phyloP scores from a whole-genome alignment of 176 grass and related monocot genomes.

The Elaeis guineensis region DNA sequence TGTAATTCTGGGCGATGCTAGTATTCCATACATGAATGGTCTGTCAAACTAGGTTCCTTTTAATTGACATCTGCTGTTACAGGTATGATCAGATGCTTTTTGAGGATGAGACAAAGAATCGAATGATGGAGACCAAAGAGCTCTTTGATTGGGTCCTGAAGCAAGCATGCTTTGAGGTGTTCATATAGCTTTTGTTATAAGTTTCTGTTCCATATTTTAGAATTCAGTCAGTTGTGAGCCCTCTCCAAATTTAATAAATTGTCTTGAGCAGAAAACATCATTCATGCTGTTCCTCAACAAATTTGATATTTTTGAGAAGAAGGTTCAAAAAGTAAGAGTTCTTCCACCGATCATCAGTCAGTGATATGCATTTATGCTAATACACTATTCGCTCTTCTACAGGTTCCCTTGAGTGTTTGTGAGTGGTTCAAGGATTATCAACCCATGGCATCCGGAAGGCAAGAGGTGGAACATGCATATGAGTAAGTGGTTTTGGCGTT shows the following conservation, averaged over 20 bases:
- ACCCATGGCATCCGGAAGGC: conserved; percentile 64
- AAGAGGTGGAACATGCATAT: conserved; percentile 89
- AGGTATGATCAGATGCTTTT: conserved; percentile 94
- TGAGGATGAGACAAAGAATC: conserved; percentile 85
- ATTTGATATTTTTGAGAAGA: conserved; percentile 97
- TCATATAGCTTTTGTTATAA: conserved; percentile 1
- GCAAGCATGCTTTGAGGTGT: conserved; percentile 93
- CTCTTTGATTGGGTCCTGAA: conserved; percentile 93
- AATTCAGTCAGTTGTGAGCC: no score
- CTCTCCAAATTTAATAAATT: not conserved
- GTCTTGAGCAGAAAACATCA: conserved; percentile 75
- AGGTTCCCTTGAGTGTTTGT: conserved; percentile 85
- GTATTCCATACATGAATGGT: no score
- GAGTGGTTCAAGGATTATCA: conserved; percentile 98
- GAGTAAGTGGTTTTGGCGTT: conserved; percentile 49
- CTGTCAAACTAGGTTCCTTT: no score
- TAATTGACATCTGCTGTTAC: not conserved
- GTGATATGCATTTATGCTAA: conserved; percentile 1
- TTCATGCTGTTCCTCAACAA: conserved; percentile 98
- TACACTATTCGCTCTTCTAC: conserved; percentile 6
- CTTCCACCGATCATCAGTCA: not conserved
- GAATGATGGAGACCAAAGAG: conserved; percentile 97
- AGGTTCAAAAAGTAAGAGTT: conserved; percentile 73
- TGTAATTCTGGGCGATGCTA: no score
- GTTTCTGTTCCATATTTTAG: not conserved